Evolutionary conservation across 108 stramenopile genomes (phyloP).

Genomic region (Skeletonema marinoi): DNA sequence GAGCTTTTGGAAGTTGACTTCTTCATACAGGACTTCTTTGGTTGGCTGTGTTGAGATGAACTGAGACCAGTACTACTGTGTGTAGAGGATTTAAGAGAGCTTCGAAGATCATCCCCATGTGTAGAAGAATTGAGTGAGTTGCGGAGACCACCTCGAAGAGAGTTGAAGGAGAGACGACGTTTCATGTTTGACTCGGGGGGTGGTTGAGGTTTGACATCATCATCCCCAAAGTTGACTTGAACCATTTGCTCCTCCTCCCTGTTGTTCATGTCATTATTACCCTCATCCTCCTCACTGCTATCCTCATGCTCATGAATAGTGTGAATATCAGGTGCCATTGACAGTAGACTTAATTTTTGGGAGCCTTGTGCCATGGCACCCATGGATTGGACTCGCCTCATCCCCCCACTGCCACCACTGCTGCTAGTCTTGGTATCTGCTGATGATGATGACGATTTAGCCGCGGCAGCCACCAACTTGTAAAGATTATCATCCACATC

Average conservation of each 20-base stretch:
- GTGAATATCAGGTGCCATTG: not conserved
- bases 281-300: not conserved
- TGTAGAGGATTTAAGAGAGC: no score
- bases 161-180: not conserved
- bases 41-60: not conserved
- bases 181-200: not conserved
- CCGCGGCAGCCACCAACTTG: not conserved
- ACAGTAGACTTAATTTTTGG: not conserved
- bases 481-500: not conserved
- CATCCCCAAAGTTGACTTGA: not conserved
- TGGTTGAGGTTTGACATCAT: not conserved
- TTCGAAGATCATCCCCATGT: no score
- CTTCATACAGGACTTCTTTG: not conserved
- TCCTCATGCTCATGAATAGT: not conserved
- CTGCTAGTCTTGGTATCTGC: not conserved
- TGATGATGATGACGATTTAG: not conserved
- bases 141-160: not conserved
- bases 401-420: not conserved
- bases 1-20: not conserved
- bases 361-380: not conserved
- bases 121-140: no score
- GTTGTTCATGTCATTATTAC: not conserved
- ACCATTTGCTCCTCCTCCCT: not conserved
- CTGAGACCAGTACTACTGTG: not conserved
- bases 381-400: slow-evolving; percentile 8